phyloP scores from a whole-genome alignment of 495 filamentous ascomycete genomes.

The Aspergillus cavernicola region DNA sequence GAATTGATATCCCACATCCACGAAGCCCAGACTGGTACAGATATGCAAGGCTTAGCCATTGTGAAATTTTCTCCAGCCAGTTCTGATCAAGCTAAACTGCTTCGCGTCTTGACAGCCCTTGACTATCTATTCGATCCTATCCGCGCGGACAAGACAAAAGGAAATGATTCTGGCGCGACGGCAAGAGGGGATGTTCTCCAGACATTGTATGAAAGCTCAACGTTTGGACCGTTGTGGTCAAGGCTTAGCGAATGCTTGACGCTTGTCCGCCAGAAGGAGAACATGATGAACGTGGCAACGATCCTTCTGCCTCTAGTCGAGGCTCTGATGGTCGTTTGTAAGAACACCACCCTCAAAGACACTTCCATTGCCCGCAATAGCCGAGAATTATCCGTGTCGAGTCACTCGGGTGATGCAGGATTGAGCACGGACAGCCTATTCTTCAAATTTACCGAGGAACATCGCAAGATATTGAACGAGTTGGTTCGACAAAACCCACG shows the following conservation, averaged over 20 bases:
- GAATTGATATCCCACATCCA: conserved; percentile 85
- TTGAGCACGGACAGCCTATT: conserved; percentile 84
- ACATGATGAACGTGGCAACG: conserved; percentile 93
- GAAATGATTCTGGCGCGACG: conserved; percentile 50
- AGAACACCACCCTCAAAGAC: conserved; percentile 83
- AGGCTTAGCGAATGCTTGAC: conserved; percentile 90
- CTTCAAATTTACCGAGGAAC: conserved; percentile 98
- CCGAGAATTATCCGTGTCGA: conserved; percentile 71
- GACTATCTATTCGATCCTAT: conserved; percentile 90
- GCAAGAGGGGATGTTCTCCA: conserved; percentile 74
- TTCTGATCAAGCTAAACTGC: conserved; percentile 91
- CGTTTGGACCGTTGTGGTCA: conserved; percentile 85
- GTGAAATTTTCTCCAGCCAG: conserved; percentile 93
- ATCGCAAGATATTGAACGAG: conserved; percentile 97
- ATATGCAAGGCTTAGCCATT: conserved; percentile 90
- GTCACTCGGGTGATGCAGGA: conserved; percentile 64
- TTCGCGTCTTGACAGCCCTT: conserved; percentile 89
- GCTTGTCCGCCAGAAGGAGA: conserved; percentile 84
- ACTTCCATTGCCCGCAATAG: conserved; percentile 52
- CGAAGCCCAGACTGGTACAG: conserved; percentile 80
- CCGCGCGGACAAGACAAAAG: conserved; percentile 53
- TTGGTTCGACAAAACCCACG: conserved; percentile 95
- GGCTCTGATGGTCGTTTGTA: conserved; percentile 97
- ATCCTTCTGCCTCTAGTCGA: conserved; percentile 93
- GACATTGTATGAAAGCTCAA: conserved; percentile 82